Conservation (phyloP, 306 rosid genomes). For the Sesbania bispinosa region DNA sequence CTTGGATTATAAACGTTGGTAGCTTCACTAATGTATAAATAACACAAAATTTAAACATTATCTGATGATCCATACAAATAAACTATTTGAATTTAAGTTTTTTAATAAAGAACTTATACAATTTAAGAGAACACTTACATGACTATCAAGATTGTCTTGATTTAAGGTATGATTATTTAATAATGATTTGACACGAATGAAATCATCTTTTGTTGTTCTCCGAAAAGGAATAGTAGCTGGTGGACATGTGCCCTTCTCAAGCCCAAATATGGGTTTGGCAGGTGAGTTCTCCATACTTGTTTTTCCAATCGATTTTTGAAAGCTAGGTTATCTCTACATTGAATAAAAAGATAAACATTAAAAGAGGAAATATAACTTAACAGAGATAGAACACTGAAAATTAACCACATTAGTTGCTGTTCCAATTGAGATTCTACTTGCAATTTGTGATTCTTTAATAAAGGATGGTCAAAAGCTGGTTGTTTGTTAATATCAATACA, state of each 20-base stretch:
- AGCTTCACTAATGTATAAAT: background rate
- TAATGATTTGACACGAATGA: background rate
- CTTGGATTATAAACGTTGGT: background rate
- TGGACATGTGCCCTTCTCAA: background rate
- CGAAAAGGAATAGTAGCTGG: background rate
- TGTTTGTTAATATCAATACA: constrained; percentile 25
- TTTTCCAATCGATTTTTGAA: background rate
- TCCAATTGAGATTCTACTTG: background rate
- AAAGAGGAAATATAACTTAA: background rate
- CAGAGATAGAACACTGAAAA: too few species aligned
- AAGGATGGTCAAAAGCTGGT: background rate
- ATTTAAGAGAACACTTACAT: background rate
- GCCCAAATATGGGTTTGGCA: background rate
- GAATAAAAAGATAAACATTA: background rate
- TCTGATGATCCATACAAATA: background rate
- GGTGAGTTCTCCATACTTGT: background rate
- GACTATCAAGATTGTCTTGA: background rate
- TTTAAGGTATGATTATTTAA: background rate
- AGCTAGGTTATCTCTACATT: background rate
- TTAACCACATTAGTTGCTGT: too few species aligned
- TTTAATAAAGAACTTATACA: too few species aligned
- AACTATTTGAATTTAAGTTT: background rate
- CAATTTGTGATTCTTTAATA: background rate
- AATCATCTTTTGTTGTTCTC: background rate
- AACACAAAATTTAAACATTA: background rate